Evolutionary conservation across 2,329 filamentous ascomycete genomes (phyloP).

Genomic region (Neofusicoccum sp.): DNA sequence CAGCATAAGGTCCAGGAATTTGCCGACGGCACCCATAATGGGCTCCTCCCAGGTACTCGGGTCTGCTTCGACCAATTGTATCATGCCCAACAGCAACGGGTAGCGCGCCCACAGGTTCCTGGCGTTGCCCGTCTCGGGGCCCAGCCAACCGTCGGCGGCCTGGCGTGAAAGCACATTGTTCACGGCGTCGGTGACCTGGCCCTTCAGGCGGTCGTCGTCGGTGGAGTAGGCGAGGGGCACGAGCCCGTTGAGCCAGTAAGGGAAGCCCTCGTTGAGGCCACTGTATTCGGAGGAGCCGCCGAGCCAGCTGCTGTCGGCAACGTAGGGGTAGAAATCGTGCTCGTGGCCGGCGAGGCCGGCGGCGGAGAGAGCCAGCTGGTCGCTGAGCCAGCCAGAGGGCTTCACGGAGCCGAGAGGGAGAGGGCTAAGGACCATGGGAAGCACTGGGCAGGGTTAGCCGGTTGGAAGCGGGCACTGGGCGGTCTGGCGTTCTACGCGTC

Average conservation of each 20-base stretch:
- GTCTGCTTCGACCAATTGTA: slow-evolving; percentile 52
- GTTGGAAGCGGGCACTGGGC: neutral
- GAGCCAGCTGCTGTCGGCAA: slow-evolving; percentile 52
- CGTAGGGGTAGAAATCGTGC: slow-evolving; percentile 57
- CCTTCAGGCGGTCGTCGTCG: slow-evolving; percentile 50
- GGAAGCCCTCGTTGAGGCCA: slow-evolving; percentile 53
- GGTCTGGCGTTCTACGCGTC: neutral
- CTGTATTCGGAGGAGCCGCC: slow-evolving; percentile 55
- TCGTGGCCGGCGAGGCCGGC: slow-evolving; percentile 54
- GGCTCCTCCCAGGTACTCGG: slow-evolving; percentile 37
- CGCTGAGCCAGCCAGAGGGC: slow-evolving; percentile 52
- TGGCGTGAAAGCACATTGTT: slow-evolving; percentile 52
- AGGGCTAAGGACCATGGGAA: slow-evolving; percentile 38
- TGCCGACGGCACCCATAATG: slow-evolving; percentile 51
- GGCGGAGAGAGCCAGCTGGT: slow-evolving; percentile 50
- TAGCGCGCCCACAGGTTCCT: slow-evolving; percentile 56
- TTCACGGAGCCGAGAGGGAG: slow-evolving; percentile 52
- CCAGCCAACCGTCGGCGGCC: slow-evolving; percentile 57
- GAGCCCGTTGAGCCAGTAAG: slow-evolving; percentile 60
- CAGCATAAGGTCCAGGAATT: slow-evolving; percentile 52
- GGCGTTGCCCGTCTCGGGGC: slow-evolving; percentile 47
- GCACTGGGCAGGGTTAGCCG: slow-evolving; percentile 20
- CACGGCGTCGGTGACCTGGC: slow-evolving; percentile 47
- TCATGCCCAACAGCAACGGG: slow-evolving; percentile 52
- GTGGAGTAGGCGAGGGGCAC: slow-evolving; percentile 56